Conservation (phyloP, 1,284 basidiomycete species). For the Tylopilus sp. region DNA sequence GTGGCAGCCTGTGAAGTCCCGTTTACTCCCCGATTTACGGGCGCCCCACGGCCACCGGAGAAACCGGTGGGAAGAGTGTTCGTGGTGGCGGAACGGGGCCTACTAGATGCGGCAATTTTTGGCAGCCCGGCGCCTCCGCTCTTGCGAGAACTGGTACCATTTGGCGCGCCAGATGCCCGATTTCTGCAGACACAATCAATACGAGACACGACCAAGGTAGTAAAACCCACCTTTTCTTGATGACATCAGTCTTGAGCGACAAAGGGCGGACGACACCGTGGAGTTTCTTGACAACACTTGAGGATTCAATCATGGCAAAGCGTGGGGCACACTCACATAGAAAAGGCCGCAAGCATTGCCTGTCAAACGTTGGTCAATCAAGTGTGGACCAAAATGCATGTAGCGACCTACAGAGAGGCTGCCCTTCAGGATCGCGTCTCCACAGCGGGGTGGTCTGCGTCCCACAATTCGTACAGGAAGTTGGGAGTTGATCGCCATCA, state of each 20-base stretch:
- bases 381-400: not conserved
- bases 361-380: conserved; percentile 27
- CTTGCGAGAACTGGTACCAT: conserved; percentile 56
- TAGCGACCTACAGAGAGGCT: conserved; percentile 73
- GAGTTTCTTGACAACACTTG: conserved; percentile 62
- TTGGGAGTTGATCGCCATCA: conserved; percentile 67
- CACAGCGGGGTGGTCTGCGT: conserved; percentile 95
- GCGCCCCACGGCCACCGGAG: conserved; percentile 40
- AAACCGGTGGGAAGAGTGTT: conserved; percentile 49
- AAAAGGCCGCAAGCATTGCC: conserved; percentile 88
- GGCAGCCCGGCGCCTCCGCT: conserved; percentile 50
- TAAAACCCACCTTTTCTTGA: conserved; percentile 82
- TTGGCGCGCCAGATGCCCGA: conserved; percentile 70
- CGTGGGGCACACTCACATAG: conserved; percentile 59
- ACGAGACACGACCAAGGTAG: not conserved
- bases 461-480: conserved; percentile 90
- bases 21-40: conserved; percentile 31
- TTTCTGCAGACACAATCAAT: conserved; percentile 47
- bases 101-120: conserved; percentile 65
- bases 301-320: conserved; percentile 15
- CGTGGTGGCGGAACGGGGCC: conserved; percentile 49
- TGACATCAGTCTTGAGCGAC: conserved; percentile 94
- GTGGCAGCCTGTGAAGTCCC: conserved; percentile 29
- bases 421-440: conserved; percentile 93
- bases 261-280: conserved; percentile 93